Percentiles rank a stretch among this genome's conserved stretches.
Conservation (phyloP, 371 early-diverging fungal genomes). For the Syncephalastrum sp. region DNA sequence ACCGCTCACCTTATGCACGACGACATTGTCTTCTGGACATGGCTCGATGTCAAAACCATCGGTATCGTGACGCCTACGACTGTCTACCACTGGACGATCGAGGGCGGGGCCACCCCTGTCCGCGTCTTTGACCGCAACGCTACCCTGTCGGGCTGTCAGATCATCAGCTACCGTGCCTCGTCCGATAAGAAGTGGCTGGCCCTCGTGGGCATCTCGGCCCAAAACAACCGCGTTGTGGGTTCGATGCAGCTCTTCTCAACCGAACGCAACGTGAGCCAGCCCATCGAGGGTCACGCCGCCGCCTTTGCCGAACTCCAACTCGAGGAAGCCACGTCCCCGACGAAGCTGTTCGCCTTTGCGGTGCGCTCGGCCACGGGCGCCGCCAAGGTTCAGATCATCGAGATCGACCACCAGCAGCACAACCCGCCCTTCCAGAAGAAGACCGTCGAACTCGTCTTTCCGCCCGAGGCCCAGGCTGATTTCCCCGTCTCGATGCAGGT, state of each 20-base stretch:
- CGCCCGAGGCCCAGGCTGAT: conserved; percentile 90
- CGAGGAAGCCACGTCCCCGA: conserved; percentile 74
- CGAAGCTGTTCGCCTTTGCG: conserved; percentile 93
- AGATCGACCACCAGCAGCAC: conserved; percentile 93
- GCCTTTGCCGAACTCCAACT: conserved; percentile 89
- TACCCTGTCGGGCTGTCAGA: conserved; percentile 82
- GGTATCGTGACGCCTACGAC: conserved; percentile 88
- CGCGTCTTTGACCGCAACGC: conserved; percentile 94
- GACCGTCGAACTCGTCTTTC: conserved; percentile 93
- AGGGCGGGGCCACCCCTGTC: conserved; percentile 80
- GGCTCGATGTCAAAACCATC: conserved; percentile 85
- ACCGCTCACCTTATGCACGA: conserved; percentile 91
- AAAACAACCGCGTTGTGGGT: conserved; percentile 89
- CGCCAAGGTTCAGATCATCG: conserved; percentile 93
- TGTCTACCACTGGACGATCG: conserved; percentile 97
- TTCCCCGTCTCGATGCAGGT: conserved; percentile 98
- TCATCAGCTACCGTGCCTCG: conserved; percentile 93
- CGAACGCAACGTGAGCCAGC: conserved; percentile 91
- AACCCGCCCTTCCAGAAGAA: conserved; percentile 90
- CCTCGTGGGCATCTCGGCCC: conserved; percentile 91
- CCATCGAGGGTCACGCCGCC: conserved; percentile 96
- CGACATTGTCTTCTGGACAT: conserved; percentile 96
- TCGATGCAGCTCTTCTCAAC: conserved; percentile 94
- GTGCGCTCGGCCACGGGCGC: conserved; percentile 74
- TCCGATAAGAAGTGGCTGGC: conserved; percentile 92